phyloP scores from a whole-genome alignment of 2,329 filamentous ascomycete species.

The Monilinia fructigena region DNA sequence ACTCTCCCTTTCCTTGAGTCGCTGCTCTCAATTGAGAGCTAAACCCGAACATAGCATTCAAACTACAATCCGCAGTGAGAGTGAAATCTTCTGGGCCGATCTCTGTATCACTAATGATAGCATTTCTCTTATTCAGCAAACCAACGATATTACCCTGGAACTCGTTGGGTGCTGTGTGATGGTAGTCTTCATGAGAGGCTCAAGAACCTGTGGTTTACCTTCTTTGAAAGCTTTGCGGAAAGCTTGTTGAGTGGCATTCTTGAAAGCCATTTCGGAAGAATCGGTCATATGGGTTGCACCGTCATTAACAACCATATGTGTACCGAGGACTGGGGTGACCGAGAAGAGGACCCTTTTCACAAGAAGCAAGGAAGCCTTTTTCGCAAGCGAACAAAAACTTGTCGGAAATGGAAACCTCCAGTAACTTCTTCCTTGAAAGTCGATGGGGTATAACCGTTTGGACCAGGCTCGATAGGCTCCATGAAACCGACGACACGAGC shows the following conservation, averaged over 20 bases:
- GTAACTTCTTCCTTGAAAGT: constrained; percentile 82
- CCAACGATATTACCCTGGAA: constrained; percentile 97
- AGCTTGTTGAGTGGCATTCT: constrained; percentile 88
- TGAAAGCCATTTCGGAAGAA: constrained; percentile 96
- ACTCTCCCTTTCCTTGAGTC: constrained; percentile 98
- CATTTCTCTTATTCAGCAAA: constrained; percentile 93
- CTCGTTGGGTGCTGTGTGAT: constrained; percentile 91
- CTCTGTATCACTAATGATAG: constrained; percentile 92
- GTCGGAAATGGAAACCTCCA: constrained; percentile 87
- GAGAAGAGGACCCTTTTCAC: constrained; percentile 83
- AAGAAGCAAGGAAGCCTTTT: constrained; percentile 86
- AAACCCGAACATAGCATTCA: constrained; percentile 99
- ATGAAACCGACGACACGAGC: constrained; percentile 89
- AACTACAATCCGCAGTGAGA: constrained; percentile 82
- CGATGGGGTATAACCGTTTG: constrained; percentile 62
- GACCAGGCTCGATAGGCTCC: constrained; percentile 65
- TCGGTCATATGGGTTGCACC: constrained; percentile 97
- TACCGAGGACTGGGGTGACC: constrained; percentile 90
- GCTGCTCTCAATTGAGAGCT: constrained; percentile 85
- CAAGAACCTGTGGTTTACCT: constrained; percentile 79
- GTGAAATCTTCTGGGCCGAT: constrained; percentile 93
- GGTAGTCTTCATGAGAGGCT: constrained; percentile 97
- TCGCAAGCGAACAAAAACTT: constrained; percentile 94
- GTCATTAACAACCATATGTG: constrained; percentile 90
- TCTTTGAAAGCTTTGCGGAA: constrained; percentile 91